These are phyloP conservation scores for Penicillium odoratum DNA, from an alignment of 495 filamentous ascomycete genomes.

Conservation along the genomic window DNA sequence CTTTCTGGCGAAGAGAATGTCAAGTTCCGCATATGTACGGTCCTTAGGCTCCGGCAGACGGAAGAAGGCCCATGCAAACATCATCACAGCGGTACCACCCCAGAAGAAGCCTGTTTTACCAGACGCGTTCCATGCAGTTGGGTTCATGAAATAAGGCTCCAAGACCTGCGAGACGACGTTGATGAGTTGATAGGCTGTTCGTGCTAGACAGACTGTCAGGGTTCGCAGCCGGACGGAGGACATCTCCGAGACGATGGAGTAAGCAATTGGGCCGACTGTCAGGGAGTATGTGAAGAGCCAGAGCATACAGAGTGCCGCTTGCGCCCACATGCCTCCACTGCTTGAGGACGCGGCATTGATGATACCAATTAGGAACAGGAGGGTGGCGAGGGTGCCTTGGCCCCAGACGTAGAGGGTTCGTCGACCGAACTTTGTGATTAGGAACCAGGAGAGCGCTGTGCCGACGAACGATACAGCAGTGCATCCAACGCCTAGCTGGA, in stretches of 20 bases:
- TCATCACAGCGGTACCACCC: conserved; percentile 61
- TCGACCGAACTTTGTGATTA: conserved; percentile 55
- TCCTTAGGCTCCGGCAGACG: conserved; percentile 66
- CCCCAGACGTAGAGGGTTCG: conserved; percentile 70
- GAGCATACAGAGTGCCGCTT: conserved; percentile 58
- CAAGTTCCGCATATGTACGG: conserved; percentile 66
- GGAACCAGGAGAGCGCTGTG: conserved; percentile 53
- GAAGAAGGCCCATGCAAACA: conserved; percentile 67
- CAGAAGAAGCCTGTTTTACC: conserved; percentile 73
- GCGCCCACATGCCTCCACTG: conserved; percentile 33
- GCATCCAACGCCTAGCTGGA: conserved; percentile 43
- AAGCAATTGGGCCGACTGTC: conserved; percentile 71
- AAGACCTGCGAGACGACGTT: conserved; percentile 63
- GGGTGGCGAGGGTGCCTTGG: conserved; percentile 51
- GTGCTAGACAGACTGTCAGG: conserved; percentile 63
- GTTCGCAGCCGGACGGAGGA: conserved; percentile 65
- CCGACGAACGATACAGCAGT: conserved; percentile 65
- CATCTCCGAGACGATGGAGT: conserved; percentile 69
- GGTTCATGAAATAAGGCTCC: conserved; percentile 69
- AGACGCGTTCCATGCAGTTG: conserved; percentile 63
- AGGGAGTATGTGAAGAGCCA: conserved; percentile 69
- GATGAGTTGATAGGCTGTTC: conserved; percentile 65
- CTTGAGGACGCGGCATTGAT: conserved; percentile 53
- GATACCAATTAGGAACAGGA: conserved; percentile 67
- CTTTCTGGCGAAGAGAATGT: conserved; percentile 61